phyloP scores from a whole-genome alignment of 495 filamentous ascomycete genomes.

The Daldinia vernicosa region DNA sequence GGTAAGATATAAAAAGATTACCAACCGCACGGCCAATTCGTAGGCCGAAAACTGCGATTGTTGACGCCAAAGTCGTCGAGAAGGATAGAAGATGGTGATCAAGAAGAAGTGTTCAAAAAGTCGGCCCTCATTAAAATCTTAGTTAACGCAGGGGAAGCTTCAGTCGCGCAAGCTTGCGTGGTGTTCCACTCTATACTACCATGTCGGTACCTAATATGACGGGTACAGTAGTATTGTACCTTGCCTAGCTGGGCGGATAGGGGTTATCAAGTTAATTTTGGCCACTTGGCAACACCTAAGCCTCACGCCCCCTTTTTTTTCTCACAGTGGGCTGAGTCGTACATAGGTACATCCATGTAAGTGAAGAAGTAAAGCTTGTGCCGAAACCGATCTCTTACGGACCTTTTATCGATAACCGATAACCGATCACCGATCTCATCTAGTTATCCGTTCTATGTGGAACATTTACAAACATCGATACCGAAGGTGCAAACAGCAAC shows the following conservation, averaged over 20 bases:
- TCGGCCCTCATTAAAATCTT: constrained; percentile 26
- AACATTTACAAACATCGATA: neutral
- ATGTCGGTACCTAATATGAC: constrained; percentile 9
- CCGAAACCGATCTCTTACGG: constrained; percentile 10
- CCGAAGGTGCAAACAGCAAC: neutral
- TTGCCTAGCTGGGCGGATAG: constrained; percentile 12
- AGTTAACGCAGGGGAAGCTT: constrained; percentile 36
- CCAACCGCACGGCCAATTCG: constrained; percentile 36
- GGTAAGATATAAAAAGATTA: constrained; percentile 4
- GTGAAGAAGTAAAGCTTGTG: neutral
- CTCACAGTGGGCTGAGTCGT: neutral
- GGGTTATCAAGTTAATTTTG: constrained; percentile 39
- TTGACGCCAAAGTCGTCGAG: constrained; percentile 29
- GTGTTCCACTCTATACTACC: constrained; percentile 31
- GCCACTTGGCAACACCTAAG: constrained; percentile 42
- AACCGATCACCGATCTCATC: constrained; percentile 21
- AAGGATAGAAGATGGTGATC: constrained; percentile 23
- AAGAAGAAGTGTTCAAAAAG: constrained; percentile 23
- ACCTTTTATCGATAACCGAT: constrained; percentile 24
- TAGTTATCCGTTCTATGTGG: neutral
- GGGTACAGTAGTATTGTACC: constrained; percentile 12
- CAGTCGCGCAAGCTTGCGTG: constrained; percentile 25
- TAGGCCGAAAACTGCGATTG: constrained; percentile 25
- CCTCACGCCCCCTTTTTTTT: constrained; percentile 25
- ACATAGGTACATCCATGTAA: too few species aligned